Evolutionary conservation across 331 rosid genomes (phyloP).

Genomic region (Erythrophleum ivorense): DNA sequence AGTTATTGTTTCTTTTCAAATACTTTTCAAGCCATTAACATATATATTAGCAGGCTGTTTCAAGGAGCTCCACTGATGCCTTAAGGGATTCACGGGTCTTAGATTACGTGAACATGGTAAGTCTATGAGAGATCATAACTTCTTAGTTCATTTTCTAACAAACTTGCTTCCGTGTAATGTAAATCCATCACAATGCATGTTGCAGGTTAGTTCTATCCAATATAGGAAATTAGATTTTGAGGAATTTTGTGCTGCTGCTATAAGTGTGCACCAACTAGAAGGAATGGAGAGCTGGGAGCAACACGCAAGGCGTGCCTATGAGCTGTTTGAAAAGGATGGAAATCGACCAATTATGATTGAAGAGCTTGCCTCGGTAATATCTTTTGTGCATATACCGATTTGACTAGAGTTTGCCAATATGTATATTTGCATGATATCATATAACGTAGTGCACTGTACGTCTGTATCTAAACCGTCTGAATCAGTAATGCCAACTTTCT

Average conservation of each 20-base stretch:
- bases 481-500: not conserved
- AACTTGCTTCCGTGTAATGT: slow-evolving; percentile 11
- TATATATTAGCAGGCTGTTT: slow-evolving; percentile 62
- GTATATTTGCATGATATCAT: not conserved
- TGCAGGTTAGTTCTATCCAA: slow-evolving; percentile 85
- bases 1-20: slow-evolving; percentile 2
- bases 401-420: not conserved
- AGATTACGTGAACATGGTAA: slow-evolving; percentile 79
- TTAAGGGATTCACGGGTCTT: slow-evolving; percentile 75
- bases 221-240: slow-evolving; percentile 88
- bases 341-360: slow-evolving; percentile 89
- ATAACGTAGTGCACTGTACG: not conserved
- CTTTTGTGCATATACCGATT: slow-evolving; percentile 25
- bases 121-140: slow-evolving; percentile 16
- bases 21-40: slow-evolving; percentile 38
- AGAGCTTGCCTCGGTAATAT: slow-evolving; percentile 86
- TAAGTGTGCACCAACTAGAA: slow-evolving; percentile 88
- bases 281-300: slow-evolving; percentile 91
- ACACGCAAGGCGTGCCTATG: slow-evolving; percentile 85
- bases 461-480: not conserved
- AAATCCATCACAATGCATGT: slow-evolving; percentile 34
- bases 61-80: slow-evolving; percentile 78
- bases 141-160: not conserved
- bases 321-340: slow-evolving; percentile 86
- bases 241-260: slow-evolving; percentile 91